Evolutionary conservation across 75 land plant species (phyloP), one percentile per base, ranked within the genome.

Genomic region (Selaginella moellendorffii): DNA sequence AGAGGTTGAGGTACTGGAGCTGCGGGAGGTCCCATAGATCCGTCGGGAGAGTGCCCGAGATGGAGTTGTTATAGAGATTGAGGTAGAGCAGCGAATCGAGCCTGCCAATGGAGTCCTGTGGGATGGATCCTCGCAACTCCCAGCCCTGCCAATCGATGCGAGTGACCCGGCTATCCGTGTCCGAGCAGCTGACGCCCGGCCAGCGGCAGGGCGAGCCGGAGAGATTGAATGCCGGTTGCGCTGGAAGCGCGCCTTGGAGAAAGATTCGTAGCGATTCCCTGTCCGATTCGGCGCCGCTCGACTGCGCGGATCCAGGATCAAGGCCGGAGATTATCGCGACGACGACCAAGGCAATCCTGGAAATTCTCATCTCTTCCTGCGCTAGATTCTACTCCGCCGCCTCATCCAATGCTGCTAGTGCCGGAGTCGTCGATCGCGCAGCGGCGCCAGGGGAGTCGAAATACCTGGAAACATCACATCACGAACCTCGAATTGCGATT

Each of bases 61-160:
- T 36, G 46, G 46, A 36, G 46, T 36, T 36, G 65, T 63, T 63
- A 31, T 17, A 63, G 65, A 63, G 65, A 31, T 31, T 63, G 36
- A 63, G 65, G 1, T 28, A n/a, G 20, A n/a, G 9, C 19, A 63
- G 36, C 2, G 20, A 28, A n/a, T 29, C 1, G 2, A 63, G 29
- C 2, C 30, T 63, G 1, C 65, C 65, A 2, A 63, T 14, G 27
- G 65, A 28, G 65, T n/a, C 20, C 18, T 19, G 18, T 14, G 65
- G 65, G 29, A 63, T 28, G 36, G 31, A 2, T 12, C 36, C 36
- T 10, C 22, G 27, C 19, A 63, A 29, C 0, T n/a, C 31, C 36
- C 1, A 1, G 65, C 65, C 30, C 36, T 63, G 31, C 22, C 28
- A n/a, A 9, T 36, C 46, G 14, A 36, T 36, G 10, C 46, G 5